Evolutionary conservation across 306 rosid genomes (phyloP), one percentile per base, ranked within the genome.

Genomic region (Lathyrus tuberosus): DNA sequence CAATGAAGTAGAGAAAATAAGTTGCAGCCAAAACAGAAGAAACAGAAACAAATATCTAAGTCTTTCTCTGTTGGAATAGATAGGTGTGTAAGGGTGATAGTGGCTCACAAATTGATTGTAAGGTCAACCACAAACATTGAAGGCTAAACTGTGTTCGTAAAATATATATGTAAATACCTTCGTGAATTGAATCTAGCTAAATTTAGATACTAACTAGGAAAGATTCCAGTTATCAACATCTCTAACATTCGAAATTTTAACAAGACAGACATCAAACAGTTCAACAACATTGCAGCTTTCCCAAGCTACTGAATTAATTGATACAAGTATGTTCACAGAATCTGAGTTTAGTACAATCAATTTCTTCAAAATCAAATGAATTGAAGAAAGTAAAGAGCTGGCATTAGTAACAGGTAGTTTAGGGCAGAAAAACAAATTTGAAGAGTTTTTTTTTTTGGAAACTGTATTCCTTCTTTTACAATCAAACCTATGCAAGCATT

Each of bases 11-110:
- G 2, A 89, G 88, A 5, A 61, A 58, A 24, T n/a, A 84, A 33
- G 63, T 31, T 0, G 48, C 42, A 8, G 57, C 81, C 2, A 85
- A 15, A 10, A 91, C 47, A 22, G 82, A 82, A 2, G 65, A 72
- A 61, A 86, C 88, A 6, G 95, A 86, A 5, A 86, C 20, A 24
- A 18, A 84, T 6, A 89, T 82, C 10, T 46, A 82, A 78, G 75
- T 41, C 87, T 58, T 62, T 89, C 92, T 0, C 85, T 75, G 2
- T 57, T 14, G 8, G 89, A 79, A 17, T 76, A 89, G 28, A 92
- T 89, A 3, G 97, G 90, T 43, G 83, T 75, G n/a, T 87, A 72
- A 3, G 96, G 96, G 69, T 87, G 68, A 31, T 51, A 89, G 59
- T 92, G 96, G 85, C 89, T 22, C 0, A 89, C 80, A 13, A 86